Evolutionary conservation across 306 rosid genomes (phyloP).

Genomic region (Lathyrus tuberosus): DNA sequence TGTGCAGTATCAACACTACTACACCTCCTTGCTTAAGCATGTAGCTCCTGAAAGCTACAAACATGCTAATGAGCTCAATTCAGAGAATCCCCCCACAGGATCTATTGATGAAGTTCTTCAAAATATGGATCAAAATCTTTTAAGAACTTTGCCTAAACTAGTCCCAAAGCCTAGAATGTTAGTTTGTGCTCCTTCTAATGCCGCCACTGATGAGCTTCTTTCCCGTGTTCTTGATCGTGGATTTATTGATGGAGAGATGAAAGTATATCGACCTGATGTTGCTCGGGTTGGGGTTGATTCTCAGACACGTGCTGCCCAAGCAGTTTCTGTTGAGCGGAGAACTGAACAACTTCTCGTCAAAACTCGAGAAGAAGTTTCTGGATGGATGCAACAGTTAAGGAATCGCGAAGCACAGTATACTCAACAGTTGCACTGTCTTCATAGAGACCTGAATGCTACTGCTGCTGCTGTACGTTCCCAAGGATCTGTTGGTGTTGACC

Average conservation of each 20-base stretch:
- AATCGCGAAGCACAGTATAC: conserved; percentile 76
- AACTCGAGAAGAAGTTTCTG: conserved; percentile 76
- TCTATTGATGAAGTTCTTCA: conserved; percentile 98
- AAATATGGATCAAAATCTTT: conserved; percentile 95
- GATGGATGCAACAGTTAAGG: conserved; percentile 95
- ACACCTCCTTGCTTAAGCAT: conserved; percentile 92
- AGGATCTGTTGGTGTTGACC: conserved; percentile 98
- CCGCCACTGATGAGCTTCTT: conserved; percentile 99
- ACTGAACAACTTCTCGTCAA: conserved; percentile 93
- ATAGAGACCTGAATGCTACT: conserved; percentile 86
- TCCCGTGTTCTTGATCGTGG: conserved; percentile 98
- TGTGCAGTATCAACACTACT: conserved; percentile 98
- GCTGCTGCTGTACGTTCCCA: conserved; percentile 90
- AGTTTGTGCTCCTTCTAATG: conserved; percentile 99
- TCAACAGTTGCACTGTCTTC: conserved; percentile 76
- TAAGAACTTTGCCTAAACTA: conserved; percentile 87
- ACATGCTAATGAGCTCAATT: conserved; percentile 77
- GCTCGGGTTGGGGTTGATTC: conserved; percentile 99
- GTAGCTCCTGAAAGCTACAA: conserved; percentile 99
- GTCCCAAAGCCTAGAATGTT: conserved; percentile 99
- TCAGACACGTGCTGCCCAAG: conserved; percentile 99
- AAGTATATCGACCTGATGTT: conserved; percentile 96
- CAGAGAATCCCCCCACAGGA: conserved; percentile 68
- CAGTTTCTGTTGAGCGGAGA: conserved; percentile 98
- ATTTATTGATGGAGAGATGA: conserved; percentile 99